These are phyloP conservation scores for Phycomyces nitens DNA, from an alignment of 192 early-diverging fungal species.

Conservation along the genomic window DNA sequence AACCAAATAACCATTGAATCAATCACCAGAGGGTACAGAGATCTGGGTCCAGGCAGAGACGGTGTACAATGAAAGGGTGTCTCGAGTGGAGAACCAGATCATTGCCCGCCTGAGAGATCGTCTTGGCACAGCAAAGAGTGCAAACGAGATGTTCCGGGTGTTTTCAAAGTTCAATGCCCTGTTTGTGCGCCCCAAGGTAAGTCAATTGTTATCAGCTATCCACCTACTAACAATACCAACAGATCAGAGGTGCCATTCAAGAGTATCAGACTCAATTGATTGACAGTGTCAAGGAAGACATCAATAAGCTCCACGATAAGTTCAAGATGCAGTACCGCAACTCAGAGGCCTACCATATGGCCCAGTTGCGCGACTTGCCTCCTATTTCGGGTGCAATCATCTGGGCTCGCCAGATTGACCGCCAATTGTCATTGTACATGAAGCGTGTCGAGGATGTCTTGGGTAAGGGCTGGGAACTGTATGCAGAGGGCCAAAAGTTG, in stretches of 20 bases:
- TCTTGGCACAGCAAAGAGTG: conserved; percentile 92
- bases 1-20: no score
- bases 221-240: no score
- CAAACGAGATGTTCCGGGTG: conserved; percentile 98
- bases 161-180: conserved; percentile 99
- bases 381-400: conserved; percentile 91
- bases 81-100: conserved; percentile 96
- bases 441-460: conserved; percentile 96
- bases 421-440: conserved; percentile 94
- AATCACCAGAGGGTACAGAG: conserved; percentile 78
- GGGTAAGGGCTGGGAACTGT: conserved; percentile 94
- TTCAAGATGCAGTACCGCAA: conserved; percentile 90
- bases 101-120: conserved; percentile 90
- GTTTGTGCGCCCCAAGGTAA: conserved; percentile 92
- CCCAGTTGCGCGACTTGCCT: conserved; percentile 88
- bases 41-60: conserved; percentile 89
- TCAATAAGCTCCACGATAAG: conserved; percentile 90
- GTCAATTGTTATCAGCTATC: not conserved
- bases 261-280: conserved; percentile 99
- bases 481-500: conserved; percentile 95
- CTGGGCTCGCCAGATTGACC: conserved; percentile 97
- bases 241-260: conserved; percentile 98
- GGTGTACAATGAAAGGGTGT: conserved; percentile 91
- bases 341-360: conserved; percentile 86
- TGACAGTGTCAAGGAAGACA: conserved; percentile 98